A percentile compares a stretch with the other conserved stretches of the same genome.
Conservation (phyloP, 352 stramenopile species). For the Phytophthora rubi region DNA sequence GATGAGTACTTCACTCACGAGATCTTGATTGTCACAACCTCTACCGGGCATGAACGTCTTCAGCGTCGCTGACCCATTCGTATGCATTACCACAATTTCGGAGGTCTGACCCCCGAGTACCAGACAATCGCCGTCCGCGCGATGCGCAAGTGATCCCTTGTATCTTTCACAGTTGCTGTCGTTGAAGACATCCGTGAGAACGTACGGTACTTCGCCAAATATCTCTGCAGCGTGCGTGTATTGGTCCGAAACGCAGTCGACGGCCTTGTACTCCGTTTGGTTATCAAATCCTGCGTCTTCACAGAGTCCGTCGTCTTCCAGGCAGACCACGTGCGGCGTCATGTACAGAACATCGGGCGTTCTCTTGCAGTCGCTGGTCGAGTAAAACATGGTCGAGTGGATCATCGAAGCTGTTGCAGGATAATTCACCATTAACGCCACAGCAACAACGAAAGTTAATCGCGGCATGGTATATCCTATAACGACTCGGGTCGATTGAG, state of each 20-base stretch:
- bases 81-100: not conserved
- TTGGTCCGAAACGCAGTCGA: not conserved
- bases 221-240: not conserved
- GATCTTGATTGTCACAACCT: not conserved
- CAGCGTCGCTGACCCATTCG: slow-evolving; percentile 1
- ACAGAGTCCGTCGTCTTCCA: not conserved
- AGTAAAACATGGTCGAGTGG: not conserved
- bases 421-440: not conserved
- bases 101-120: not conserved
- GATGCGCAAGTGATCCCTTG: not conserved
- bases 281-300: not conserved
- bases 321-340: not conserved
- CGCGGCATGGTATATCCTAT: not conserved
- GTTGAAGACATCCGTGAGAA: slow-evolving; percentile 1
- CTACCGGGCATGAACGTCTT: not conserved
- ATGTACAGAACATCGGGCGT: slow-evolving; percentile 1
- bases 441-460: not conserved
- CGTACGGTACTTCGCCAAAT: not conserved
- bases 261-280: not conserved
- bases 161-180: slow-evolving; percentile 1
- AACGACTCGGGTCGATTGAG: not conserved
- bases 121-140: not conserved
- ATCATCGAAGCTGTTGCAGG: not conserved
- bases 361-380: not conserved
- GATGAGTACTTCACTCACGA: slow-evolving; percentile 1